phyloP scores from a whole-genome alignment of 805 yeast genomes.

The Sugiyamaella lignohabitans region DNA sequence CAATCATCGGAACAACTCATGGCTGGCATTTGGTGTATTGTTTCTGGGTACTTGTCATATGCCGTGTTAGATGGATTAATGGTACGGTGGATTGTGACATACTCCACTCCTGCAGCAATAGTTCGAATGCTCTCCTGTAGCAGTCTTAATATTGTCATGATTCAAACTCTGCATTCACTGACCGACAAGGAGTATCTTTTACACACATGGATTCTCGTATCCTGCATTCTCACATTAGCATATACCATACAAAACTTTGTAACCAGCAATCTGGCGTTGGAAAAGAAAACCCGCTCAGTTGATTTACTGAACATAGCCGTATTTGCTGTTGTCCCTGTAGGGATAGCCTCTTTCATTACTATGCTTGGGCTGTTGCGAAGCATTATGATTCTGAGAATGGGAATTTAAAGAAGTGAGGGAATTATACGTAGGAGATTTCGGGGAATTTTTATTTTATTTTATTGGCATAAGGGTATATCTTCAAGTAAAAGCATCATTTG shows the following conservation, averaged over 20 bases:
- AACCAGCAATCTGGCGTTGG: constrained; percentile 50
- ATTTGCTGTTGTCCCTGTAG: constrained; percentile 97
- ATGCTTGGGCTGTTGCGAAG: constrained; percentile 79
- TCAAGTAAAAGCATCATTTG: constrained; percentile 21
- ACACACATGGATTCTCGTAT: constrained; percentile 88
- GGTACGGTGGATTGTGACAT: constrained; percentile 87
- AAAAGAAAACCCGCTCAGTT: constrained; percentile 55
- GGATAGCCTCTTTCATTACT: constrained; percentile 86
- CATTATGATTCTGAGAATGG: constrained; percentile 66
- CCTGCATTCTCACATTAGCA: constrained; percentile 72
- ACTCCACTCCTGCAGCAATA: constrained; percentile 82
- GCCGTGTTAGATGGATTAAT: constrained; percentile 82
- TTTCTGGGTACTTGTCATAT: constrained; percentile 76
- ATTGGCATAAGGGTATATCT: not conserved
- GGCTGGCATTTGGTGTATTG: constrained; percentile 90
- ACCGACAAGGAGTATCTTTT: constrained; percentile 66
- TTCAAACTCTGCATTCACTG: constrained; percentile 59
- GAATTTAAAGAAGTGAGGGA: too few relatives aligned
- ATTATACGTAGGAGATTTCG: not conserved
- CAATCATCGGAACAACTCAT: constrained; percentile 71
- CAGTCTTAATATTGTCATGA: constrained; percentile 60
- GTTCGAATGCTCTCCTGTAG: constrained; percentile 81
- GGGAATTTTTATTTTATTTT: not conserved
- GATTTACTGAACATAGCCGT: constrained; percentile 86
- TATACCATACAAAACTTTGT: constrained; percentile 84